Evolutionary conservation across 345 rosid genomes (phyloP).

Genomic region (Garcia nutans): DNA sequence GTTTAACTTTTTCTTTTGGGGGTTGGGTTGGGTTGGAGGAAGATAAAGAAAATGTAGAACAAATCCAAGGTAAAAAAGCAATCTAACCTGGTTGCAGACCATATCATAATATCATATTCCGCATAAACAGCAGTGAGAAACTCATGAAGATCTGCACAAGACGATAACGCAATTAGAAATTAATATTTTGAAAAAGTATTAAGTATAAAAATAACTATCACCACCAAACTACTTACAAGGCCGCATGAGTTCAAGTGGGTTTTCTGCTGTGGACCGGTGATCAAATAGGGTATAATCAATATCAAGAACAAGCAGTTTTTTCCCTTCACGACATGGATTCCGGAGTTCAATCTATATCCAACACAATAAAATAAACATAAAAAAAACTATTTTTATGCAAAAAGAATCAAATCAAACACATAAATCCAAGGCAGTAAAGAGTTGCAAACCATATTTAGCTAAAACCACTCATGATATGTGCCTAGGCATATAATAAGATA

Average conservation of each 20-base stretch:
- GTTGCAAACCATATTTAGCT: not conserved
- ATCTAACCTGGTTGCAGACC: conserved; percentile 92
- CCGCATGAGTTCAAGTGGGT: conserved; percentile 87
- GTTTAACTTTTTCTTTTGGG: too few species aligned
- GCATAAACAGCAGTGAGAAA: conserved; percentile 90
- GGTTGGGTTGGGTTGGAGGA: too few species aligned
- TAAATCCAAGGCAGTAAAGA: not conserved
- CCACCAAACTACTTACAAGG: conserved; percentile 58
- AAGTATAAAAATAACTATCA: not conserved
- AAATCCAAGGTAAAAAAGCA: not conserved
- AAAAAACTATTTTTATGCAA: not conserved
- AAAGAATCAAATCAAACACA: not conserved
- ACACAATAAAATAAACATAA: not conserved
- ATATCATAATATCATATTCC: conserved; percentile 90
- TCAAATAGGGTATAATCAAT: conserved; percentile 95
- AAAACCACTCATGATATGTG: not conserved
- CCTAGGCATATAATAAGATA: not conserved
- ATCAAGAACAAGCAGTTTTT: conserved; percentile 87
- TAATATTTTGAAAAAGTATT: not conserved
- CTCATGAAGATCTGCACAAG: conserved; percentile 83
- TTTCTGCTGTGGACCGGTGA: conserved; percentile 92
- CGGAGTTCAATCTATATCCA: conserved; percentile 58
- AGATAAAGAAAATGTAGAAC: too few species aligned
- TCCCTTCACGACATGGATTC: conserved; percentile 80
- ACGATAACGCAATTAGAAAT: conserved; percentile 17